phyloP scores from a whole-genome alignment of 805 yeast genomes.

The Candida vaughaniae region DNA sequence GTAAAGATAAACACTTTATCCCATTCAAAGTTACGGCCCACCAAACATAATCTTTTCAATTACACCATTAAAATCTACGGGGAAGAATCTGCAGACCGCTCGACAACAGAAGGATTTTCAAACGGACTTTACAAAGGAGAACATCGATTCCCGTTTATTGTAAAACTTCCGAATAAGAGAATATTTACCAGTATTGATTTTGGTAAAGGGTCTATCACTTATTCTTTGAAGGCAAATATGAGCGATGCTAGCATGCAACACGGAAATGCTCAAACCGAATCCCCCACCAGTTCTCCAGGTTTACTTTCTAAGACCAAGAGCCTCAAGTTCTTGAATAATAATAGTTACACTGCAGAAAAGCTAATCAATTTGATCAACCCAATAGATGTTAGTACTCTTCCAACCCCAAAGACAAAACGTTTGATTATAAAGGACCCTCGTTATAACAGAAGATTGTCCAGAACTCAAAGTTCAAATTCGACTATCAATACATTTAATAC shows the following conservation, averaged over 20 bases:
- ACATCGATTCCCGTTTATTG: slow-evolving; percentile 83
- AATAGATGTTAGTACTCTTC: slow-evolving; percentile 65
- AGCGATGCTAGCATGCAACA: slow-evolving; percentile 17
- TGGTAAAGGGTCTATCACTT: slow-evolving; percentile 80
- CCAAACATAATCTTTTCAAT: slow-evolving; percentile 52
- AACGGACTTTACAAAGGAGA: slow-evolving; percentile 74
- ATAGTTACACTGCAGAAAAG: slow-evolving; percentile 51
- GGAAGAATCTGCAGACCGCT: slow-evolving; percentile 10
- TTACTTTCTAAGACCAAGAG: slow-evolving; percentile 23
- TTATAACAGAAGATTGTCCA: slow-evolving; percentile 21
- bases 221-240: slow-evolving; percentile 55
- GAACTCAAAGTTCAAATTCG: slow-evolving; percentile 36
- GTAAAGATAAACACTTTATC: slow-evolving; percentile 55
- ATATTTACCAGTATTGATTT: slow-evolving; percentile 75
- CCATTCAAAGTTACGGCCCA: slow-evolving; percentile 52
- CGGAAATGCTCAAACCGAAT: background rate
- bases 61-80: slow-evolving; percentile 64
- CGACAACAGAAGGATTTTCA: slow-evolving; percentile 21
- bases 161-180: slow-evolving; percentile 72
- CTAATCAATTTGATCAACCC: slow-evolving; percentile 65
- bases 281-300: slow-evolving; percentile 13
- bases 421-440: slow-evolving; percentile 60
- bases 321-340: slow-evolving; percentile 23
- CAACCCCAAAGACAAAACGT: slow-evolving; percentile 64
- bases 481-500: slow-evolving; percentile 32